Evolutionary conservation across 2,329 filamentous ascomycete species (phyloP), one percentile per base, ranked within the genome.

Genomic region (Chaetomiaceae sp.): DNA sequence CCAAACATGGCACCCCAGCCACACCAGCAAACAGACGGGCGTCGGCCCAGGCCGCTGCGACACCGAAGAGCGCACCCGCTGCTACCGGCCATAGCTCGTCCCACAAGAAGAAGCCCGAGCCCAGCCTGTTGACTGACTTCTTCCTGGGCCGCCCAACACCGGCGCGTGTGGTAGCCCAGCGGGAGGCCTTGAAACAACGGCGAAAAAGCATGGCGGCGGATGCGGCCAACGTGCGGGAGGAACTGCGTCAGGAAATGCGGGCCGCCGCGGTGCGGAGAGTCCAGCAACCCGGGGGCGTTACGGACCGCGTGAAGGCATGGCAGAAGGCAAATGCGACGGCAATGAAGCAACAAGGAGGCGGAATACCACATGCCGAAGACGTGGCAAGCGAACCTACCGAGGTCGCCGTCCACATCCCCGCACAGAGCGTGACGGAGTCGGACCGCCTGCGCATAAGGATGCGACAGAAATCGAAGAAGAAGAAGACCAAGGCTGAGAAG

Each of bases 221-320:
- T 69, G 70, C 67, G 53, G 55, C 69, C 54, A 66, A 78, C 56
- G 74, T 82, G 63, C 78, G 86, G 71, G 75, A 76, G 30, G 69
- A 79, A 65, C 64, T 75, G 70, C 64, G 73, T 70, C 67, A 69
- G 40, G 78, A 81, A 61, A 82, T 82, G 79, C 78, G 78, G 48
- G 74, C 83, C 60, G 80, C 74, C 6, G 69, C 76, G n/a, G 80
- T 78, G 48, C 77, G 70, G 66, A 82, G 73, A 69, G 75, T 82
- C 61, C 84, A 74, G 70, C 80, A 73, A 64, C 87, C 82, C 0
- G 79, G 80, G 3, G 81, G 81, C n/a, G 87, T 95, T 43, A 81
- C 81, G 57, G 86, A 89, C 60, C 84, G 90, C 63, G 88, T 96
- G 48, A 86, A 85, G 61, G 80, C 85, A 69, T 96, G 90, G 90